Base-by-base conservation (phyloP, 805 yeast species). In the Candida arabinofermentans region DNA sequence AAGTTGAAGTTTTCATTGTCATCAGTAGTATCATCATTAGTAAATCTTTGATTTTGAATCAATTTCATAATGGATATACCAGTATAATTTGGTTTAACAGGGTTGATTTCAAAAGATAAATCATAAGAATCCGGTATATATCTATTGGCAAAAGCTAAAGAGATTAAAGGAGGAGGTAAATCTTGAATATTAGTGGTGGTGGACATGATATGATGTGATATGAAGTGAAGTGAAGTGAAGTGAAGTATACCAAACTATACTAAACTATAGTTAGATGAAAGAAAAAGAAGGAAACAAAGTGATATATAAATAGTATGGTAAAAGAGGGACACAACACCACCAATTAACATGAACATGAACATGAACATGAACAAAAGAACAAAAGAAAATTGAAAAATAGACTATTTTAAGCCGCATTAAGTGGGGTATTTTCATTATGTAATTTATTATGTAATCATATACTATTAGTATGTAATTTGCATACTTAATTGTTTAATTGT, bases 31-130 rank as follows among this genome's bases (percentile, higher is more conserved):
- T 41, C 34, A 14, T 41, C 34, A n/a, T n/a, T n/a, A 5, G 42
- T 17, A 30, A 21, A 53, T 17, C 47, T 47, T 6, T 41, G 29
- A 40, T 69, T 71, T 16, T 46, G 36, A 0, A 27, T 48, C 43
- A 69, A 50, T 3, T 65, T 59, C 21, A 73, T 58, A n/a, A 50
- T 38, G 4, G 67, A 57, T 14, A 52, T 47, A 23, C 78, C 79
- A 5, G 55, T 46, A 48, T 70, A 75, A 50, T 74, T 75, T 24
- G 78, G 74, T 54, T 70, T 74, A 7, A 53, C 24, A 29, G 70
- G 71, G 44, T 58, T 55, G 29, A 75, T 48, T 18, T 49, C 54
- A 13, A 74, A 41, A 3, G 51, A 42, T 27, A 74, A 57, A 14
- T 57, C 62, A 50, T 75, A 75, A 9, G 51, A 46, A 10, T 45